phyloP scores from a whole-genome alignment of 768 basidiomycete genomes.

The Mycena rebaudengoi region DNA sequence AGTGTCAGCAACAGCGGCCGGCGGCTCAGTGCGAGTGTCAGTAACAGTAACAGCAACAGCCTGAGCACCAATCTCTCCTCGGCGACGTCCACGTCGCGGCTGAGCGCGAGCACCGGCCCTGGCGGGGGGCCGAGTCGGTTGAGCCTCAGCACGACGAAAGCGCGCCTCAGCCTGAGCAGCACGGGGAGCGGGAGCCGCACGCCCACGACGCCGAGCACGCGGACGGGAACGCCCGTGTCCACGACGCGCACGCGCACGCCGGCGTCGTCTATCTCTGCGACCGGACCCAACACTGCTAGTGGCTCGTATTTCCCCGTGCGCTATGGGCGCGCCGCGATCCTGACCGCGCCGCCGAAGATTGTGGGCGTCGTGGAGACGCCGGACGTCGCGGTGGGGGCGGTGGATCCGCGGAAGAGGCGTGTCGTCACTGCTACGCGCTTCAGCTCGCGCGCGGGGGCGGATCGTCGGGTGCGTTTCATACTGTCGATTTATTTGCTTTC shows the following conservation, averaged over 20 bases:
- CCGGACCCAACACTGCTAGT: constrained; percentile 30
- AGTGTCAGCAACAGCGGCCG: not conserved
- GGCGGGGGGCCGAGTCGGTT: constrained; percentile 3
- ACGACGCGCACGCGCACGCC: constrained; percentile 48
- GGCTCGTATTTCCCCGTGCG: constrained; percentile 50
- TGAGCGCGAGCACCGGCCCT: constrained; percentile 2
- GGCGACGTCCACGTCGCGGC: constrained; percentile 8
- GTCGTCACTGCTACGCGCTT: constrained; percentile 91
- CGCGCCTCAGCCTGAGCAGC: constrained; percentile 29
- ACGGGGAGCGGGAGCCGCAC: constrained; percentile 45
- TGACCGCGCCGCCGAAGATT: constrained; percentile 86
- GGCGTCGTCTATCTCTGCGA: constrained; percentile 36
- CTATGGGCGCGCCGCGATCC: constrained; percentile 75
- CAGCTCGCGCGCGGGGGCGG: constrained; percentile 83
- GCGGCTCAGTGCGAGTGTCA: not conserved
- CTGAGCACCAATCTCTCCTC: not conserved
- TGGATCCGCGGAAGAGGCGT: constrained; percentile 83
- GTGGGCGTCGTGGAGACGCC: constrained; percentile 87
- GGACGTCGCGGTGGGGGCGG: constrained; percentile 89
- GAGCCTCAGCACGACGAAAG: not conserved
- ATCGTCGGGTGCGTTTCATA: constrained; percentile 69
- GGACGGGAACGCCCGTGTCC: constrained; percentile 47
- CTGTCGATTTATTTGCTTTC: constrained; percentile 11
- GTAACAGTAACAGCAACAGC: constrained; percentile 6
- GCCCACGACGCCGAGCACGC: constrained; percentile 54